phyloP scores from a whole-genome alignment of 495 filamentous ascomycete genomes.

The Talaromyces adpressus region DNA sequence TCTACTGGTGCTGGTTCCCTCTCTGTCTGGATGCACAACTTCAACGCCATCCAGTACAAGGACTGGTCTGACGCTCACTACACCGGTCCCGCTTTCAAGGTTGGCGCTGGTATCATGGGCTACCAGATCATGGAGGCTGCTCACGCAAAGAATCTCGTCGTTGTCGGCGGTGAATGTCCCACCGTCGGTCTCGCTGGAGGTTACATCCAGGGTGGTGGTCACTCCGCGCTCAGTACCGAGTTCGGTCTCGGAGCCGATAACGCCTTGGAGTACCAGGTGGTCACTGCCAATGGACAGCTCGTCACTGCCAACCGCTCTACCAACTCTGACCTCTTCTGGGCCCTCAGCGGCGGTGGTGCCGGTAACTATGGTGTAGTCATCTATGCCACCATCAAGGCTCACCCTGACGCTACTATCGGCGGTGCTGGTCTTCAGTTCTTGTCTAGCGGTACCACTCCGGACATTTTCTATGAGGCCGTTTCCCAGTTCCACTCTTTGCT shows the following conservation, averaged over 20 bases:
- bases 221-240: slow-evolving; percentile 40
- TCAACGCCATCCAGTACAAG: slow-evolving; percentile 28
- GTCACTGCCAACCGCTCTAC: slow-evolving; percentile 45
- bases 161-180: slow-evolving; percentile 30
- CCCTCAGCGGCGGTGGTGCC: slow-evolving; percentile 57
- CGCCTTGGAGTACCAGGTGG: slow-evolving; percentile 54
- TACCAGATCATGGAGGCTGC: slow-evolving; percentile 40
- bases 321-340: slow-evolving; percentile 62
- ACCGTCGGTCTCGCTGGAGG: slow-evolving; percentile 43
- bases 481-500: slow-evolving; percentile 31
- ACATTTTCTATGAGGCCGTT: slow-evolving; percentile 37
- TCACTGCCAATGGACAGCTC: slow-evolving; percentile 43
- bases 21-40: slow-evolving; percentile 47
- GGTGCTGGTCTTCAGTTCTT: slow-evolving; percentile 26
- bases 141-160: slow-evolving; percentile 12
- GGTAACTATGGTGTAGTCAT: slow-evolving; percentile 59
- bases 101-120: slow-evolving; percentile 48
- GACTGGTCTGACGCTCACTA: slow-evolving; percentile 31
- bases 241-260: slow-evolving; percentile 60
- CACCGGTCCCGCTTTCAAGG: slow-evolving; percentile 41
- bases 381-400: slow-evolving; percentile 41
- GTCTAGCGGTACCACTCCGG: slow-evolving; percentile 19
- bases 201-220: slow-evolving; percentile 56
- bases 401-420: slow-evolving; percentile 29
- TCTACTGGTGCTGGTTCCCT: slow-evolving; percentile 50